A percentile compares a stretch with the other conserved stretches of the same genome.
These are phyloP conservation scores for Trametes pubescens DNA, from an alignment of 1,284 basidiomycete species.

Conservation along the genomic window DNA sequence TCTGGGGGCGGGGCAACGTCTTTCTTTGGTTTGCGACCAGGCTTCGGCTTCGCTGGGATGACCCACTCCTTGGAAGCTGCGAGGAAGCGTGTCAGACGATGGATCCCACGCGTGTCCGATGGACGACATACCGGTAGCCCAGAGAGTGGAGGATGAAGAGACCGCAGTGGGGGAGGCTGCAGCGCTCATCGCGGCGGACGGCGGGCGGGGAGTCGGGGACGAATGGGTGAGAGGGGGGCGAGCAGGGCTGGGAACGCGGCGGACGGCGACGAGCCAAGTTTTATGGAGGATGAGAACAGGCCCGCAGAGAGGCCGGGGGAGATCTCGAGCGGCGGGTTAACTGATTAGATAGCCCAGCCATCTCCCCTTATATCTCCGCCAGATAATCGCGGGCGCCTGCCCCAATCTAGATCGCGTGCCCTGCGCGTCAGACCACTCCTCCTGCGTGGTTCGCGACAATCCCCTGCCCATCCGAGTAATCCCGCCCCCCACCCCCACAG, in stretches of 20 bases:
- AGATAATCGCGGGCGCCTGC: conserved; percentile 29
- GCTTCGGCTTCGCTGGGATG: conserved; percentile 88
- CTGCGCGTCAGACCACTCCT: conserved; percentile 15
- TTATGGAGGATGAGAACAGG: conserved; percentile 30
- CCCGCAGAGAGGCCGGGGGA: conserved; percentile 27
- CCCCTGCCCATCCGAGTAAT: not conserved
- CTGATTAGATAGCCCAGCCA: conserved; percentile 44
- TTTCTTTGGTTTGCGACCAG: conserved; percentile 88
- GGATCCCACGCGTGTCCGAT: conserved; percentile 27
- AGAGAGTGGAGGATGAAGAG: conserved; percentile 57
- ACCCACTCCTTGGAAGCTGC: conserved; percentile 91
- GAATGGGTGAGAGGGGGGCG: conserved; percentile 28
- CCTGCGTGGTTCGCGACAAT: not conserved
- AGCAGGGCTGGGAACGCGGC: conserved; percentile 32
- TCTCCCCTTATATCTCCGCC: conserved; percentile 33
- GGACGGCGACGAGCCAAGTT: conserved; percentile 23
- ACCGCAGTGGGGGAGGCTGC: conserved; percentile 37
- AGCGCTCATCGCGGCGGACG: conserved; percentile 38
- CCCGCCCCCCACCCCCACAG: not conserved
- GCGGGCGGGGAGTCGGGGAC: conserved; percentile 19
- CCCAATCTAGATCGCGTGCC: conserved; percentile 25
- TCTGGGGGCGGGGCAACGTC: conserved; percentile 52
- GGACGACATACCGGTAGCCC: conserved; percentile 54
- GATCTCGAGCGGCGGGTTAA: conserved; percentile 35
- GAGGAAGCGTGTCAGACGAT: conserved; percentile 44